Evolutionary conservation across 768 basidiomycete species (phyloP).

Genomic region (Tulasnella calospora): DNA sequence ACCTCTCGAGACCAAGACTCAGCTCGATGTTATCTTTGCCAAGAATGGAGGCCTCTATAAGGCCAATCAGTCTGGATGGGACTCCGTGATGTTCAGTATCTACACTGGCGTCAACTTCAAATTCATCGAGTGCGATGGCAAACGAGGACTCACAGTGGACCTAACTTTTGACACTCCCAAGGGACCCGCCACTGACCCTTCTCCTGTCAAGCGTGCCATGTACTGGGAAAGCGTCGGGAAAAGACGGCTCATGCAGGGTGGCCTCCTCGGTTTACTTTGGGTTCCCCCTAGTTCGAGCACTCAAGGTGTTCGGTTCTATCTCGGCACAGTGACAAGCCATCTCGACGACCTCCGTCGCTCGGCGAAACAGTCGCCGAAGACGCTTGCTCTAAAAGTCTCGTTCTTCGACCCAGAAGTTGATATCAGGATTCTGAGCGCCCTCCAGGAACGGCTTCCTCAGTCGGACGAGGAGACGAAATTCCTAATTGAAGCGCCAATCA

Average conservation of each 20-base stretch:
- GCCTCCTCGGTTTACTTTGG: conserved; percentile 60
- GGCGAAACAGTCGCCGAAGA: conserved; percentile 36
- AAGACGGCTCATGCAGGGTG: conserved; percentile 57
- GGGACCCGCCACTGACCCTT: conserved; percentile 46
- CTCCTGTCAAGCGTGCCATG: conserved; percentile 40
- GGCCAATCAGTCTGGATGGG: conserved; percentile 1
- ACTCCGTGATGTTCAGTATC: conserved; percentile 31
- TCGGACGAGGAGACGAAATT: conserved; percentile 30
- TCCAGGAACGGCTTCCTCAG: conserved; percentile 10
- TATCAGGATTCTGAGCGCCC: conserved; percentile 36
- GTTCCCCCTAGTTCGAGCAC: conserved; percentile 29
- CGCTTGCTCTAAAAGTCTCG: conserved; percentile 47
- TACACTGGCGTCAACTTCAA: conserved; percentile 29
- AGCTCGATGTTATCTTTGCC: conserved; percentile 24
- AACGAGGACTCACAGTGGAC: conserved; percentile 48
- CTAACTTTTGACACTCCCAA: conserved; percentile 53
- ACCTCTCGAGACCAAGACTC: conserved; percentile 19
- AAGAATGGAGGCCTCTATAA: conserved; percentile 32
- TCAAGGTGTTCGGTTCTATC: conserved; percentile 38
- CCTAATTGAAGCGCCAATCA: conserved; percentile 57
- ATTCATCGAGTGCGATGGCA: conserved; percentile 25
- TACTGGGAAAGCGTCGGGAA: conserved; percentile 62
- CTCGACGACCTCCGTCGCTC: conserved; percentile 46
- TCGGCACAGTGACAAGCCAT: conserved; percentile 50
- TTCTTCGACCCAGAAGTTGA: conserved; percentile 63